Percentiles rank a stretch among this genome's conserved stretches.
Conservation (phyloP, 495 filamentous ascomycete genomes). For the Aspergillus asperescens region DNA sequence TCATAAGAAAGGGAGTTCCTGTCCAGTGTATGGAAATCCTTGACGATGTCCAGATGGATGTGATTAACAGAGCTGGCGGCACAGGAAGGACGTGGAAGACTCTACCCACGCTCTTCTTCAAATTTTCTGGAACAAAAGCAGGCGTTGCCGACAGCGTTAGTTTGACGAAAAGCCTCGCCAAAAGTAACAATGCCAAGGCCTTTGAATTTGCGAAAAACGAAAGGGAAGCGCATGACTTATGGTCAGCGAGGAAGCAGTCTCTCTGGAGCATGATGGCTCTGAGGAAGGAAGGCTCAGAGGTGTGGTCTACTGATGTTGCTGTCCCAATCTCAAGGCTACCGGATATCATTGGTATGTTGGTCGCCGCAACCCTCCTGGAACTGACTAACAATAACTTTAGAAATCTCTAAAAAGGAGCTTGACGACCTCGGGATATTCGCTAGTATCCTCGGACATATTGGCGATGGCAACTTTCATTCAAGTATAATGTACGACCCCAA, state of each 20-base stretch:
- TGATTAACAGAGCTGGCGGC: constrained; percentile 75
- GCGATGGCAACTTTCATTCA: constrained; percentile 90
- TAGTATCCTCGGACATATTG: constrained; percentile 78
- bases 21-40: constrained; percentile 88
- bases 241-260: constrained; percentile 83
- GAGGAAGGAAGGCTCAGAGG: constrained; percentile 53
- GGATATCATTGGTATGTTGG: constrained; percentile 67
- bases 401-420: constrained; percentile 84
- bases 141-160: constrained; percentile 79
- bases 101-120: constrained; percentile 89
- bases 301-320: constrained; percentile 81
- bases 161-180: constrained; percentile 63
- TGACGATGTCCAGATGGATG: constrained; percentile 91
- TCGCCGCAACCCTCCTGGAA: not conserved
- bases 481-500: constrained; percentile 76
- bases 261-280: constrained; percentile 59
- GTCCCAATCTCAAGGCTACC: constrained; percentile 82
- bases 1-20: constrained; percentile 74
- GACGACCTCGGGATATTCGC: constrained; percentile 80
- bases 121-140: constrained; percentile 72
- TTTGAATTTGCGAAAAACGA: constrained; percentile 76
- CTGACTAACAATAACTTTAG: constrained; percentile 31
- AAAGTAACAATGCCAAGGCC: constrained; percentile 52
- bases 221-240: constrained; percentile 69
- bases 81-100: constrained; percentile 70